These are phyloP conservation scores for Neurospora sublineolata DNA, from an alignment of 495 filamentous ascomycete species.

Conservation along the genomic window DNA sequence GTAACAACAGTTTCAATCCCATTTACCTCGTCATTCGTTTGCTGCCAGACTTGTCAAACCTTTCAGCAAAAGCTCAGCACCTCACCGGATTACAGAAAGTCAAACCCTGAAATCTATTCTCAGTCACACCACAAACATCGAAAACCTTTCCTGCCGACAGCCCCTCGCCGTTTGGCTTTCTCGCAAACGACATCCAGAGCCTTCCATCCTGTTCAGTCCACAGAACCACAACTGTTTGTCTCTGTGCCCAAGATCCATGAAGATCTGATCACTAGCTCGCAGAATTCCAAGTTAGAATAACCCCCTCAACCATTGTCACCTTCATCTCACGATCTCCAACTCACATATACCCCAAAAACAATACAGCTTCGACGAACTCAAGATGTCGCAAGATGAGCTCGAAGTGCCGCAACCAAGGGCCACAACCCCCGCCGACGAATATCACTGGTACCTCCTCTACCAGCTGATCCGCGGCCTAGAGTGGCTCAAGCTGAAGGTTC, in stretches of 20 bases:
- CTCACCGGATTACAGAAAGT: not conserved
- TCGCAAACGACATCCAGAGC: not conserved
- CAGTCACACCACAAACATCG: not conserved
- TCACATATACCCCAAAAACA: not conserved
- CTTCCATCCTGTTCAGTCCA: not conserved
- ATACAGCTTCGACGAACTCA: not conserved
- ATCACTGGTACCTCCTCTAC: not conserved
- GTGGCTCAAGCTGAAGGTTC: not conserved
- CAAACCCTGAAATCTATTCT: not conserved
- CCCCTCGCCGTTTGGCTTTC: not conserved
- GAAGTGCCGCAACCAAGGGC: not conserved
- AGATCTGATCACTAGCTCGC: not conserved
- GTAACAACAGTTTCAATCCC: not conserved
- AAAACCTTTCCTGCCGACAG: not conserved
- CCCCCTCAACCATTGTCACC: not conserved
- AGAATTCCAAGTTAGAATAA: not conserved
- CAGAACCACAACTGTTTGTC: not conserved
- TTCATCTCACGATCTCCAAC: not conserved
- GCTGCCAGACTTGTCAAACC: not conserved
- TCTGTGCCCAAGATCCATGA: not conserved
- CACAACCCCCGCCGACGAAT: not conserved
- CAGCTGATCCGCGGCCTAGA: not conserved
- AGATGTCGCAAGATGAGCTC: not conserved
- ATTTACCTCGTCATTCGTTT: not conserved
- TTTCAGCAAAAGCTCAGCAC: not conserved